phyloP scores from a whole-genome alignment of 306 rosid species.

The Cicer pinnatifidum region DNA sequence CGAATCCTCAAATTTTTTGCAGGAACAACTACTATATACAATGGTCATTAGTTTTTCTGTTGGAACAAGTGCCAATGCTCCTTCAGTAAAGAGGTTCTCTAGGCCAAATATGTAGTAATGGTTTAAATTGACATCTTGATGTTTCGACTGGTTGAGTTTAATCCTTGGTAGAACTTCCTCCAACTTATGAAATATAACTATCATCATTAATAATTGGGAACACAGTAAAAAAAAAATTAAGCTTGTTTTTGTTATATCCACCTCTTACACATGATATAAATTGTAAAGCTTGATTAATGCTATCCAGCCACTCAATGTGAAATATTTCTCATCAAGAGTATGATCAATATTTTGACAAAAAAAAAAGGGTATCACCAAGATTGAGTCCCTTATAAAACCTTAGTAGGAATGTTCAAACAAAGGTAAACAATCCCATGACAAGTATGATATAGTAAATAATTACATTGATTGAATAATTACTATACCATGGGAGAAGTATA shows the following conservation, averaged over 20 bases:
- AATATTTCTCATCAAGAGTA: not conserved
- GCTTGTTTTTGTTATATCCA: not conserved
- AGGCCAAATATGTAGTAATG: not conserved
- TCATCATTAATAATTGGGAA: not conserved
- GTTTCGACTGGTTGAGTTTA: not conserved
- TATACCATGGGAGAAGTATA: not conserved
- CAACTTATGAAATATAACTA: not conserved
- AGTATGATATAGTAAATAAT: not conserved
- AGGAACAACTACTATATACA: not conserved
- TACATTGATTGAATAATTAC: not conserved
- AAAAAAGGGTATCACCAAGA: not conserved
- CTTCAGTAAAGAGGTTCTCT: not conserved
- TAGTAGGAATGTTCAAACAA: not conserved
- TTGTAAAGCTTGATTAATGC: not conserved
- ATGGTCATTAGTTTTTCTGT: not conserved
- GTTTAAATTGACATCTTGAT: not conserved
- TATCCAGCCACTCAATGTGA: not conserved
- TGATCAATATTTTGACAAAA: not conserved
- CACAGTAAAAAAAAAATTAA: not conserved
- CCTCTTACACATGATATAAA: not conserved
- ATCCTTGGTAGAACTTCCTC: not conserved
- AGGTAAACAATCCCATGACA: not conserved
- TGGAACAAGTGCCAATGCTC: not conserved
- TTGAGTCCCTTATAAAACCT: not conserved
- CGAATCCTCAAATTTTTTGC: too few relatives aligned